Evolutionary conservation across 2,329 filamentous ascomycete genomes (phyloP).

Genomic region (Exserohilum turcica): DNA sequence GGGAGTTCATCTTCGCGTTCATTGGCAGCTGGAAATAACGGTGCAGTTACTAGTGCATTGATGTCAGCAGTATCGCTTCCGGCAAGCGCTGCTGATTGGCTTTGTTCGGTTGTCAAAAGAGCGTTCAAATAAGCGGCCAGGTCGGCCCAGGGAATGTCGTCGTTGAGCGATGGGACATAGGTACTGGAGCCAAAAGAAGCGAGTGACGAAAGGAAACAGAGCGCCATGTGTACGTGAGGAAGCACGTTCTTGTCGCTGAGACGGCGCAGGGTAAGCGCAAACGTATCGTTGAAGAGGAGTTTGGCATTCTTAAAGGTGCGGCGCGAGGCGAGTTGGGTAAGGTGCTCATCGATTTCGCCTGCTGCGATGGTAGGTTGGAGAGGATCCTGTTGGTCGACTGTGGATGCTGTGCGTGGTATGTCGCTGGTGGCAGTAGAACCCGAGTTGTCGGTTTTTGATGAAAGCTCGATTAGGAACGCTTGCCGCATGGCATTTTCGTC

Average conservation of each 20-base stretch:
- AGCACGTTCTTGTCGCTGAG: conserved; percentile 64
- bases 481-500: conserved; percentile 49
- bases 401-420: too few species aligned
- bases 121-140: conserved; percentile 60
- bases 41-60: too few species aligned
- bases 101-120: conserved; percentile 49
- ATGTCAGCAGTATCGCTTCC: too few species aligned
- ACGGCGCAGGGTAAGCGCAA: conserved; percentile 56
- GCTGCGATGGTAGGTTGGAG: neutral
- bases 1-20: conserved; percentile 54
- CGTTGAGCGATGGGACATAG: too few species aligned
- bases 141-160: conserved; percentile 60
- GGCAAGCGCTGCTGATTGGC: conserved; percentile 40
- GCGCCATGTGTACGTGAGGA: conserved; percentile 65
- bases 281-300: conserved; percentile 53
- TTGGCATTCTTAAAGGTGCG: conserved; percentile 41
- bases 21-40: conserved; percentile 57
- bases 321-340: neutral
- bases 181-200: conserved; percentile 36
- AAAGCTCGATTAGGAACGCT: conserved; percentile 20
- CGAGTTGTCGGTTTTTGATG: conserved; percentile 10
- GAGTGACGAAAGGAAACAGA: conserved; percentile 62
- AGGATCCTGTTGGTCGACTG: conserved; percentile 8
- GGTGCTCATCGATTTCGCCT: conserved; percentile 13
- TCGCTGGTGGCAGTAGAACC: conserved; percentile 19